Percentiles rank a stretch among this genome's conserved stretches.
Conservation (phyloP, 495 filamentous ascomycete genomes). For the Amphirosellinia nigrospora region DNA sequence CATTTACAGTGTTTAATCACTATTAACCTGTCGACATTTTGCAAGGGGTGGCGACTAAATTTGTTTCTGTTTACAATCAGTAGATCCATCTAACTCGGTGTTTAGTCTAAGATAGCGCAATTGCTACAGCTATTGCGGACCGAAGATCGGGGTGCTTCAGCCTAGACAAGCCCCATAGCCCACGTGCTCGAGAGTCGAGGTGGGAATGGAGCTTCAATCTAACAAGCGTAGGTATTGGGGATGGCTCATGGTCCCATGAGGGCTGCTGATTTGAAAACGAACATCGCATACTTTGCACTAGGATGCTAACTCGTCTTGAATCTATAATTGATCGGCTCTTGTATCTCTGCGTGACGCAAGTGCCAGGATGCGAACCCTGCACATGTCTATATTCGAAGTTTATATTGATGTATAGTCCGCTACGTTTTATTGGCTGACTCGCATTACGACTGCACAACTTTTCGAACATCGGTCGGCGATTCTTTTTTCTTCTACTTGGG, state of each 20-base stretch:
- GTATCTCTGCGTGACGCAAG: conserved; percentile 1
- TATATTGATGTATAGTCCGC: conserved; percentile 5
- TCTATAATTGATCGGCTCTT: conserved; percentile 1
- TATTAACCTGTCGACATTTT: background rate
- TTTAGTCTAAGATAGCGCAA: background rate
- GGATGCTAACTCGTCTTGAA: background rate
- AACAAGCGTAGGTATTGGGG: conserved; percentile 19
- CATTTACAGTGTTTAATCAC: background rate
- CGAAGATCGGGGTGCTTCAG: background rate
- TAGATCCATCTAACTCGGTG: background rate
- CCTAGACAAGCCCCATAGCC: conserved; percentile 9
- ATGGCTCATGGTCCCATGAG: conserved; percentile 10
- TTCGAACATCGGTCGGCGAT: background rate
- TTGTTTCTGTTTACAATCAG: background rate
- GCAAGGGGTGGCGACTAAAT: background rate
- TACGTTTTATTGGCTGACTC: background rate
- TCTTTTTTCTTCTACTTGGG: background rate
- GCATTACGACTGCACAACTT: background rate
- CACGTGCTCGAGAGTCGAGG: conserved; percentile 36
- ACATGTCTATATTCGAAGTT: conserved; percentile 10
- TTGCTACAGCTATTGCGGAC: conserved; percentile 9
- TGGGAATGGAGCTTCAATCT: conserved; percentile 31
- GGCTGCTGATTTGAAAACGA: conserved; percentile 18
- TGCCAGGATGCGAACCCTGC: conserved; percentile 4
- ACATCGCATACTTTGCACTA: conserved; percentile 13